A percentile compares a stretch with the other conserved stretches of the same genome.
phyloP scores from a whole-genome alignment of 345 rosid genomes.

The Gynandropsis gynandra region DNA sequence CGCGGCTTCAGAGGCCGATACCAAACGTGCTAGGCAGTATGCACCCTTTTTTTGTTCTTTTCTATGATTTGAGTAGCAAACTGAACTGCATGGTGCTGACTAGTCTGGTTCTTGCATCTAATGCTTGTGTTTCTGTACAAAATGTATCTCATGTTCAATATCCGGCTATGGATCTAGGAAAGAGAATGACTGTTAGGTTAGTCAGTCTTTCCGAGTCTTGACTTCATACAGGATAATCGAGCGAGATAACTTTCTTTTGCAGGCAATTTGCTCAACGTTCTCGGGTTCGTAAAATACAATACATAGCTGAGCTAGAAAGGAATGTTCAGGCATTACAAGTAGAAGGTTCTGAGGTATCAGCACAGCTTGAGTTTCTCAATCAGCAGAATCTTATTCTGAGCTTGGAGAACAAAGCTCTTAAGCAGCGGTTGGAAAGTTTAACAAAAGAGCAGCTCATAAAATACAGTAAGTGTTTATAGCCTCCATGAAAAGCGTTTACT shows the following conservation, averaged over 20 bases:
- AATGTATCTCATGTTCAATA: neutral
- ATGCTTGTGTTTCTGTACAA: neutral
- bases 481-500: neutral
- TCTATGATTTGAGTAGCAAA: neutral
- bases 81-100: neutral
- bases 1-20: conserved; percentile 48
- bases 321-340: conserved; percentile 87
- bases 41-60: conserved; percentile 22
- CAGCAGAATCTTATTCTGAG: conserved; percentile 68
- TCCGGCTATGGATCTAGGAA: neutral
- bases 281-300: conserved; percentile 88
- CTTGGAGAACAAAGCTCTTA: conserved; percentile 77
- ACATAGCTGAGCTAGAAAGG: conserved; percentile 89
- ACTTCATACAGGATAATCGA: neutral
- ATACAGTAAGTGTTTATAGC: conserved; percentile 45
- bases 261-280: conserved; percentile 98
- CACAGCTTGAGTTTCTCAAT: conserved; percentile 77
- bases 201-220: neutral
- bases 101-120: neutral
- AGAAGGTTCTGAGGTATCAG: conserved; percentile 67
- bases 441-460: conserved; percentile 69
- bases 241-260: conserved; percentile 18
- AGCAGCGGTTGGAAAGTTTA: conserved; percentile 66
- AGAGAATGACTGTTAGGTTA: neutral
- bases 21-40: conserved; percentile 80